Conservation (phyloP, 2,329 filamentous ascomycete genomes). For the Zymoseptoria ardabiliae region DNA sequence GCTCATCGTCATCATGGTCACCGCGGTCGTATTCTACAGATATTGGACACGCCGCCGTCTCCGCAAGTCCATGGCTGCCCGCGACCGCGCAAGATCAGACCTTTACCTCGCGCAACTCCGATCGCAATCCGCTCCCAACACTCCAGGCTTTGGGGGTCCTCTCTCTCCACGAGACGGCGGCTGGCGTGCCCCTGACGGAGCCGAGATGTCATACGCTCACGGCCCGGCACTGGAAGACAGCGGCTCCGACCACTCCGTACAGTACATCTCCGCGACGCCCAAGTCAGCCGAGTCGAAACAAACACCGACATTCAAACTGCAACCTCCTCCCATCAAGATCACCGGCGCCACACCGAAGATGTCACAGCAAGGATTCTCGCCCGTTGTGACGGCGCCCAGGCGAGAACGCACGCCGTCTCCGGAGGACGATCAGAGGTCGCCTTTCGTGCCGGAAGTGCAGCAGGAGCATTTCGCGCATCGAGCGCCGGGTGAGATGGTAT, state of each 20-base stretch:
- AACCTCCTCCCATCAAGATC: constrained; percentile 73
- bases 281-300: constrained; percentile 34
- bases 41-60: constrained; percentile 95
- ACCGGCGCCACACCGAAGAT: constrained; percentile 69
- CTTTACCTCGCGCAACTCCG: constrained; percentile 69
- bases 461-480: constrained; percentile 57
- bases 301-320: constrained; percentile 67
- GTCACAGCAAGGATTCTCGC: constrained; percentile 55
- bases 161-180: constrained; percentile 55
- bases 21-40: constrained; percentile 92
- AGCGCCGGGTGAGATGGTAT: constrained; percentile 73
- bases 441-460: constrained; percentile 35
- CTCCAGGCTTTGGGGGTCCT: constrained; percentile 61
- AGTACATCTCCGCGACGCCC: constrained; percentile 53
- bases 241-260: constrained; percentile 37
- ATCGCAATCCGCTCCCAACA: constrained; percentile 86
- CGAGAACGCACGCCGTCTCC: constrained; percentile 19
- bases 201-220: constrained; percentile 34
- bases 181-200: constrained; percentile 36
- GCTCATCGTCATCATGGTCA: constrained; percentile 82
- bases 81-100: constrained; percentile 88
- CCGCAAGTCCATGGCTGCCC: constrained; percentile 91
- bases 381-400: constrained; percentile 24
- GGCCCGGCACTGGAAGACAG: constrained; percentile 30
- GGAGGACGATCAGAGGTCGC: constrained; percentile 33